phyloP scores from a whole-genome alignment of 306 rosid genomes.

The Inga oerstediana region DNA sequence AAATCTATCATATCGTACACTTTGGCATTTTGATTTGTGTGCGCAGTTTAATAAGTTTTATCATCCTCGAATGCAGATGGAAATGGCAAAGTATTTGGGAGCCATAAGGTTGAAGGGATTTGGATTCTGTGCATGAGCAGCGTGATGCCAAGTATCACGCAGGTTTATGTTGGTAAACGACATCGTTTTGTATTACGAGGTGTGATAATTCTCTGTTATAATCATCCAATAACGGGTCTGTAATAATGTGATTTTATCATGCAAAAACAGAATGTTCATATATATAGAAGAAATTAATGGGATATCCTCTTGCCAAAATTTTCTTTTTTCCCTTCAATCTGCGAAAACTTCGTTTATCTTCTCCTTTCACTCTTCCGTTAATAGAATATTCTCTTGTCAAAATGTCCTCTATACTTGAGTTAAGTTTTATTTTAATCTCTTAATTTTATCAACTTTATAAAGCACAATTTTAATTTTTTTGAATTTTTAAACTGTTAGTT shows the following conservation, averaged over 20 bases:
- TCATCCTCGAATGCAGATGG: background rate
- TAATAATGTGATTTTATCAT: background rate
- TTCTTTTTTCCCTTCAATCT: too few relatives aligned
- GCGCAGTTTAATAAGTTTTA: background rate
- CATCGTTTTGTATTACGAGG: background rate
- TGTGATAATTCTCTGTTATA: background rate
- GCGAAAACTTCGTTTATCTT: too few relatives aligned
- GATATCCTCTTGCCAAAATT: background rate
- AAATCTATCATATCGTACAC: background rate
- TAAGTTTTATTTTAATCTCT: too few relatives aligned
- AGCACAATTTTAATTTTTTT: too few relatives aligned
- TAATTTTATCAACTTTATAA: too few relatives aligned
- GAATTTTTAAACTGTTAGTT: too few relatives aligned
- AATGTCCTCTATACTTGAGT: too few relatives aligned
- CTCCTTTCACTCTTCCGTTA: too few relatives aligned
- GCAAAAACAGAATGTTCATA: background rate
- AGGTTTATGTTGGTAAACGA: background rate
- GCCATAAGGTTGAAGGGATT: background rate
- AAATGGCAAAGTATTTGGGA: background rate
- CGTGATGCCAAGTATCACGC: background rate
- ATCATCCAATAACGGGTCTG: background rate
- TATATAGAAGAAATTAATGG: background rate
- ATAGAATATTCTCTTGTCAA: too few relatives aligned
- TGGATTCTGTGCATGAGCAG: background rate
- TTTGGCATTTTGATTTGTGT: background rate